phyloP scores from a whole-genome alignment of 306 rosid species.

The Pueraria montana region DNA sequence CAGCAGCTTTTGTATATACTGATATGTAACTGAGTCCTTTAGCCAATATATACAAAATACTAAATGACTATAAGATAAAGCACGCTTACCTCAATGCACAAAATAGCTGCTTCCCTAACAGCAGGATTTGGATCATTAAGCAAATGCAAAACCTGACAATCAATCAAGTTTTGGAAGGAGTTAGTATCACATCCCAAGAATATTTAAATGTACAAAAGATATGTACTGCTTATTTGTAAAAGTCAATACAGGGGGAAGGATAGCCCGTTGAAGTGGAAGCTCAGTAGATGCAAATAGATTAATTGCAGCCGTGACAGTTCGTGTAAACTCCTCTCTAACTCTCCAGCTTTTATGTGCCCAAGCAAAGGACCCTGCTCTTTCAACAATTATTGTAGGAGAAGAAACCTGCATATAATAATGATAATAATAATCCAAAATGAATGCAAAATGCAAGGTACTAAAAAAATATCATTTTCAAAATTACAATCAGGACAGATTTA shows the following conservation, averaged over 20 bases:
- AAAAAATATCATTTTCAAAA: constrained; percentile 29
- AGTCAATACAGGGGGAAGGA: constrained; percentile 83
- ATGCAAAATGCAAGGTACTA: constrained; percentile 6
- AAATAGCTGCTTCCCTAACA: constrained; percentile 95
- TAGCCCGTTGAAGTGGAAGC: constrained; percentile 95
- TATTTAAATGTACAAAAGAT: constrained; percentile 18
- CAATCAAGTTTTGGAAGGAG: constrained; percentile 37
- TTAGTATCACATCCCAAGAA: constrained; percentile 31
- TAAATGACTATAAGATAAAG: constrained; percentile 35
- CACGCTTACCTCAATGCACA: constrained; percentile 86
- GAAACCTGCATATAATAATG: constrained; percentile 70
- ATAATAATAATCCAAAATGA: constrained; percentile 2
- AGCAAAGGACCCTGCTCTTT: constrained; percentile 97
- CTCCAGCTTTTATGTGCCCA: constrained; percentile 99
- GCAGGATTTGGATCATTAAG: constrained; percentile 91
- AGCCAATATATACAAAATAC: constrained; percentile 3
- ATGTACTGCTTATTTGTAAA: constrained; percentile 14
- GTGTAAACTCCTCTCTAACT: constrained; percentile 94
- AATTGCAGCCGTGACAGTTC: constrained; percentile 95
- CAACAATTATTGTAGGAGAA: constrained; percentile 98
- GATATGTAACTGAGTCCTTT: constrained; percentile 12
- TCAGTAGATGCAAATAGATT: constrained; percentile 91
- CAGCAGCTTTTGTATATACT: no score
- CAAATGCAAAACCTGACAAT: constrained; percentile 87
- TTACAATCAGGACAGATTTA: constrained; percentile 5